Conservation (phyloP, 2,329 filamentous ascomycete species). For the Sclerotinia nivalis region DNA sequence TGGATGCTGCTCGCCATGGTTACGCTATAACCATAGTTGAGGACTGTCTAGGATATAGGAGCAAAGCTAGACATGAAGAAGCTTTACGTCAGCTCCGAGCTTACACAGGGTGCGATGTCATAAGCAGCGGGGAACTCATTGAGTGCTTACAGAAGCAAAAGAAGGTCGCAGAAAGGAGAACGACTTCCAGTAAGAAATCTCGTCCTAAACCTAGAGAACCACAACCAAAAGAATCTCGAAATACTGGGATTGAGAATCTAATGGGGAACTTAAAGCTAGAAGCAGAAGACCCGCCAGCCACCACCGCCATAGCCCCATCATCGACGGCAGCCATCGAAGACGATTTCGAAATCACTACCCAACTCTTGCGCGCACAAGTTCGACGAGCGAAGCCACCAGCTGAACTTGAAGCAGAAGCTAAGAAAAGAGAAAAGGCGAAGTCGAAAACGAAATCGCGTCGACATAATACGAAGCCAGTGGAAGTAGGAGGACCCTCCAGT, state of each 20-base stretch:
- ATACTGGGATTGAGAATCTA: conserved; percentile 32
- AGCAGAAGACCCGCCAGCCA: conserved; percentile 21
- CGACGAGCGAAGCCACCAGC: conserved; percentile 23
- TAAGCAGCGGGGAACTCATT: conserved; percentile 37
- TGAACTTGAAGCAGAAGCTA: conserved; percentile 24
- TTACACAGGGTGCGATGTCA: conserved; percentile 41
- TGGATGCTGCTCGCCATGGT: conserved; percentile 86
- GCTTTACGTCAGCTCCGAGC: conserved; percentile 37
- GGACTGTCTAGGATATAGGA: conserved; percentile 84
- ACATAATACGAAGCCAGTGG: conserved; percentile 32
- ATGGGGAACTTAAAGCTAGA: conserved; percentile 38
- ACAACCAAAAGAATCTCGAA: conserved; percentile 23
- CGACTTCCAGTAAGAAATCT: conserved; percentile 27
- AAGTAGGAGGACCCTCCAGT: not conserved
- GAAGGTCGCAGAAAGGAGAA: conserved; percentile 29
- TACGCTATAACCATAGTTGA: conserved; percentile 83
- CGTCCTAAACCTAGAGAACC: conserved; percentile 27
- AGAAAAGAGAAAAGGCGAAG: conserved; percentile 37
- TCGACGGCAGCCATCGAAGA: conserved; percentile 25
- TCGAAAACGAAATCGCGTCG: conserved; percentile 38
- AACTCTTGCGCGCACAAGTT: conserved; percentile 28
- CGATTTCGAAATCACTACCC: conserved; percentile 21
- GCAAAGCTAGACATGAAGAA: conserved; percentile 61
- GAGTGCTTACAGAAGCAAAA: conserved; percentile 31
- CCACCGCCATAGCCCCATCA: conserved; percentile 2